Percentiles rank a stretch among this genome's conserved stretches.
Conservation (phyloP, 805 yeast species). For the Torulaspora gathmanii region DNA sequence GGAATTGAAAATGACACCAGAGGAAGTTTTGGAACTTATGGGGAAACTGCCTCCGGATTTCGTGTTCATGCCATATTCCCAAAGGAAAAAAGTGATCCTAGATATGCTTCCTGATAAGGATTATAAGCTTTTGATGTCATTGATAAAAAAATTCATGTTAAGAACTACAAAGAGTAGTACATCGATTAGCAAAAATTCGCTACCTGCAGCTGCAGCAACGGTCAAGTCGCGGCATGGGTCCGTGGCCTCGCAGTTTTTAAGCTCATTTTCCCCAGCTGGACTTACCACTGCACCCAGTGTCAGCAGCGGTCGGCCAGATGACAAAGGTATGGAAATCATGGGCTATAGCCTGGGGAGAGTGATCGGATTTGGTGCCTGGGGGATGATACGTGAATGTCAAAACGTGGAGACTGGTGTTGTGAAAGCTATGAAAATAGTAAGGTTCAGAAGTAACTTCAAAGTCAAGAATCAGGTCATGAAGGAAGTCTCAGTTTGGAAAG, state of each 20-base stretch:
- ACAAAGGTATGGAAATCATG: slow-evolving; percentile 63
- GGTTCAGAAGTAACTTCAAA: slow-evolving; percentile 45
- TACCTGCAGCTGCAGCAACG: slow-evolving; percentile 6
- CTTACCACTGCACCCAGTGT: slow-evolving; percentile 17
- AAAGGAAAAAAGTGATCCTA: slow-evolving; percentile 44
- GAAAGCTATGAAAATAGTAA: slow-evolving; percentile 60
- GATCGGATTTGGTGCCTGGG: slow-evolving; percentile 90
- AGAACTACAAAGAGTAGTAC: slow-evolving; percentile 26
- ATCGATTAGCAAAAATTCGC: slow-evolving; percentile 13
- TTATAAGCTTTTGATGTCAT: slow-evolving; percentile 33
- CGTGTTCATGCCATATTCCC: slow-evolving; percentile 55
- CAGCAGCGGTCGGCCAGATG: slow-evolving; percentile 39
- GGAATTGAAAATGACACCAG: slow-evolving; percentile 22
- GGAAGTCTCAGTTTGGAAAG: slow-evolving; percentile 74
- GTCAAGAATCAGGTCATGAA: slow-evolving; percentile 57
- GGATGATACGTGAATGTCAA: slow-evolving; percentile 68
- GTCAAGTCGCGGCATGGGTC: slow-evolving; percentile 30
- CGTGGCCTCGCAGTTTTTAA: slow-evolving; percentile 33
- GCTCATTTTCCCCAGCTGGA: slow-evolving; percentile 33
- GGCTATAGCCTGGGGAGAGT: slow-evolving; percentile 63
- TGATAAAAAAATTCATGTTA: slow-evolving; percentile 27
- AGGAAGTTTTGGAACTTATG: slow-evolving; percentile 33
- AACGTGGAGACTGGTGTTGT: slow-evolving; percentile 34
- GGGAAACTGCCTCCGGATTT: slow-evolving; percentile 48
- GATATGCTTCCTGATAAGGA: slow-evolving; percentile 38